Conservation (phyloP, 805 yeast species). For the Ogataea nakhonphanomensis region DNA sequence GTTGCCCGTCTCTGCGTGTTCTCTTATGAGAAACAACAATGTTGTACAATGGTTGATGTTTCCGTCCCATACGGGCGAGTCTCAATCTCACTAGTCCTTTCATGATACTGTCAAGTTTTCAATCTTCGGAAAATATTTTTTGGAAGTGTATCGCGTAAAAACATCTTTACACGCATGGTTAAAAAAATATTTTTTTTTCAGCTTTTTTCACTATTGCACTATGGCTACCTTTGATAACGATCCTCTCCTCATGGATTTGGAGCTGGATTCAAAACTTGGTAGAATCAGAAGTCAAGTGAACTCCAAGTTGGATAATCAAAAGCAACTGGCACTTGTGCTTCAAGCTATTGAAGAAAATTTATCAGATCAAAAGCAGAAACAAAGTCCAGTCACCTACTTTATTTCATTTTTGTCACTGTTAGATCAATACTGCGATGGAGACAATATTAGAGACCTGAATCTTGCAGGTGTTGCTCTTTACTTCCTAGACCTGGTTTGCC, state of each 20-base stretch:
- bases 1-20: conserved; percentile 81
- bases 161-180: conserved; percentile 9
- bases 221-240: conserved; percentile 13
- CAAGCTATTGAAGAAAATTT: conserved; percentile 90
- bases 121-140: conserved; percentile 1
- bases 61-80: conserved; percentile 90
- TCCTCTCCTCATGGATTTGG: conserved; percentile 30
- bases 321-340: conserved; percentile 76
- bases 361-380: conserved; percentile 56
- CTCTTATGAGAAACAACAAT: conserved; percentile 80
- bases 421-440: conserved; percentile 63
- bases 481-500: conserved; percentile 74
- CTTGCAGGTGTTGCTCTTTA: conserved; percentile 78
- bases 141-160: background rate
- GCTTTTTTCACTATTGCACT: conserved; percentile 1
- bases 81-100: conserved; percentile 82
- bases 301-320: conserved; percentile 86
- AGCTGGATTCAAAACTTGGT: conserved; percentile 59
- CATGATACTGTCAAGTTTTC: conserved; percentile 28
- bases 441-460: conserved; percentile 51
- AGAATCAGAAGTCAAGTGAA: conserved; percentile 67
- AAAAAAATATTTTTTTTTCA: conserved; percentile 7
- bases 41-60: conserved; percentile 82
- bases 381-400: conserved; percentile 76
- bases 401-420: conserved; percentile 78